Evolutionary conservation across 768 basidiomycete species (phyloP), one percentile per base, ranked within the genome.

Genomic region (Multifurca ochricompacta): DNA sequence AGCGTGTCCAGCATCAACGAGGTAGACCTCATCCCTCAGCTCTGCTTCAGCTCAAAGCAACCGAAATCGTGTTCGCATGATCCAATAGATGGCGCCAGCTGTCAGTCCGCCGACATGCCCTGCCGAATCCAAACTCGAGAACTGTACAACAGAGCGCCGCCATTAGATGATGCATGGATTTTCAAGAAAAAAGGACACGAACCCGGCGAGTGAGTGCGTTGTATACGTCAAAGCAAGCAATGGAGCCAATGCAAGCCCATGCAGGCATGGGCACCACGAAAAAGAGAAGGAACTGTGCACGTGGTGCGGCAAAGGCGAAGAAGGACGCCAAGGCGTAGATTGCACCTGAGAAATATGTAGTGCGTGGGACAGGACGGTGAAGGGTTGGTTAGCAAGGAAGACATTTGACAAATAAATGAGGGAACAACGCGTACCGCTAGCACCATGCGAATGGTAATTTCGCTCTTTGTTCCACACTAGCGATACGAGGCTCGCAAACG

Each of bases 201-300:
- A 62, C 72, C 52, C 37, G 73, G 71, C 64, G 61, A 54, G 53
- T 74, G 68, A 23, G 63, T 59, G 71, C 64, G 41, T 62, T 65
- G 53, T 65, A 82, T 1, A 74, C 63, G 61, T 89, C 86, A 58
- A 77, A 84, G 10, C 73, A 65, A 62, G 87, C 81, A 41, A 91
- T 67, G 5, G 84, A 88, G 0, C 78, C 68, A 0, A 90, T 83
- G 44, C 78, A 77, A 3, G 77, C 73, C 86, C 87, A 92, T 0
- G 88, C 88, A 0, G 90, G 88, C 53, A 87, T 72, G 23, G 89
- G 90, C 23, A 91, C 70, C 61, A 91, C 78, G 31, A 81, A 85
- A 67, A 87, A 92, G 39, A 92, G 67, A 7, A 76, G 69, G 65
- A 92, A 86, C 1, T 72, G 82, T 62, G 80, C 72, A 14, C 62